Evolutionary conservation across 192 early-diverging fungal genomes (phyloP).

Genomic region (Podochytrium sp.): DNA sequence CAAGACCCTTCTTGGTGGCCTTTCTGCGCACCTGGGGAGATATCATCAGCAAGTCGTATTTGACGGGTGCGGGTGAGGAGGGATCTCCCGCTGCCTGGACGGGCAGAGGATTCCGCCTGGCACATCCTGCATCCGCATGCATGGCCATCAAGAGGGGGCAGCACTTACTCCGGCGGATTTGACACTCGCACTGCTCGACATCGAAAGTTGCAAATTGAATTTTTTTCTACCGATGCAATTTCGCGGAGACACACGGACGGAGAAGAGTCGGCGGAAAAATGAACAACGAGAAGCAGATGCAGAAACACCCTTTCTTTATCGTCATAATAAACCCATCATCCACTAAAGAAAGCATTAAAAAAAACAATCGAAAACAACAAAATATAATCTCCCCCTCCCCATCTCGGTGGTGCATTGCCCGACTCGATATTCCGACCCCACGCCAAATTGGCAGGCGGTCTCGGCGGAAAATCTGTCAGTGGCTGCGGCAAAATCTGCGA

Average conservation of each 20-base stretch:
- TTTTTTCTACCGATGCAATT: no score
- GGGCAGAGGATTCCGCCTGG: background rate
- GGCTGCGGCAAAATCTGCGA: background rate
- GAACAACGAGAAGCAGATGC: background rate
- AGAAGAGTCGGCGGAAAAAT: no score
- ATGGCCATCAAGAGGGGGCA: background rate
- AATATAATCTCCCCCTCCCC: background rate
- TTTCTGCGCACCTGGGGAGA: slow-evolving; percentile 67
- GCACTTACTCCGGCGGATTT: slow-evolving; percentile 24
- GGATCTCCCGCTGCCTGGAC: no score
- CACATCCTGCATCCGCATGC: background rate
- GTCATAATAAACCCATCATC: no score
- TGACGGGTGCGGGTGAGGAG: background rate
- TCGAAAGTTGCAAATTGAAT: no score
- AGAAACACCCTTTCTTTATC: no score
- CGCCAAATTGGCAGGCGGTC: slow-evolving; percentile 34
- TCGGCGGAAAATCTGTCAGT: background rate
- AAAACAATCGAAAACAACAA: background rate
- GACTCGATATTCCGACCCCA: slow-evolving; percentile 41
- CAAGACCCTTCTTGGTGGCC: slow-evolving; percentile 94
- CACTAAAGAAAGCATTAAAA: background rate
- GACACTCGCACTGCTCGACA: slow-evolving; percentile 19
- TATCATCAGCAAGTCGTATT: slow-evolving; percentile 16
- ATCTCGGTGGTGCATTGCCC: background rate
- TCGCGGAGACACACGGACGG: no score